Conservation (phyloP, 2,329 filamentous ascomycete species). For the Penicillium sp. region DNA sequence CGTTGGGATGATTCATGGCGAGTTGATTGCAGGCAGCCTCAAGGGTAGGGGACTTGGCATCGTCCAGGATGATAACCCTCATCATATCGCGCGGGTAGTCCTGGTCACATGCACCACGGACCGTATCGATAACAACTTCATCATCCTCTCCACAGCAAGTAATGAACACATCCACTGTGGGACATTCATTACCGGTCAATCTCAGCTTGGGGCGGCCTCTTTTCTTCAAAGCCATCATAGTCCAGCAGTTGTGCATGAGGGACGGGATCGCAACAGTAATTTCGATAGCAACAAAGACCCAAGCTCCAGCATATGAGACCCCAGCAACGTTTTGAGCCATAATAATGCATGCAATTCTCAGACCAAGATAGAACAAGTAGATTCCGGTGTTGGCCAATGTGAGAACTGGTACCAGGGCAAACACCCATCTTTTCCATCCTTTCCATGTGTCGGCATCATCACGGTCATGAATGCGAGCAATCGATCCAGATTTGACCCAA, state of each 20-base stretch:
- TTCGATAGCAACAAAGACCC: constrained; percentile 58
- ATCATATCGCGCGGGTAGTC: constrained; percentile 43
- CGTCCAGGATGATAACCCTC: constrained; percentile 42
- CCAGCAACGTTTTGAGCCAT: constrained; percentile 47
- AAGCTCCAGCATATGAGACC: constrained; percentile 51
- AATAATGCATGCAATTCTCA: constrained; percentile 55
- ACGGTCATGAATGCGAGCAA: constrained; percentile 35
- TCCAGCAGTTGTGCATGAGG: constrained; percentile 58
- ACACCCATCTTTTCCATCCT: constrained; percentile 39
- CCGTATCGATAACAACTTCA: constrained; percentile 43
- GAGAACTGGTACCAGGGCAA: constrained; percentile 35
- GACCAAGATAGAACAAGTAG: constrained; percentile 49
- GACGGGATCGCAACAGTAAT: constrained; percentile 54
- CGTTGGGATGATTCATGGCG: constrained; percentile 36
- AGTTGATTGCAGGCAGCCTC: constrained; percentile 37
- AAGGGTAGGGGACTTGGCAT: constrained; percentile 36
- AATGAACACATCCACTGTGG: constrained; percentile 45
- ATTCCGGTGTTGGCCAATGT: constrained; percentile 35
- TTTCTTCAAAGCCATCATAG: constrained; percentile 57
- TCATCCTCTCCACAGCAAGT: constrained; percentile 47
- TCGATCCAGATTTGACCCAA: constrained; percentile 39
- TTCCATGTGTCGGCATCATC: constrained; percentile 40
- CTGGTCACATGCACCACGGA: constrained; percentile 37
- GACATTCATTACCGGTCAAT: constrained; percentile 38
- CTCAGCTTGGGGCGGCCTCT: constrained; percentile 54